Conservation (phyloP, 768 basidiomycete genomes). For the Phlegmacium glaucopus region DNA sequence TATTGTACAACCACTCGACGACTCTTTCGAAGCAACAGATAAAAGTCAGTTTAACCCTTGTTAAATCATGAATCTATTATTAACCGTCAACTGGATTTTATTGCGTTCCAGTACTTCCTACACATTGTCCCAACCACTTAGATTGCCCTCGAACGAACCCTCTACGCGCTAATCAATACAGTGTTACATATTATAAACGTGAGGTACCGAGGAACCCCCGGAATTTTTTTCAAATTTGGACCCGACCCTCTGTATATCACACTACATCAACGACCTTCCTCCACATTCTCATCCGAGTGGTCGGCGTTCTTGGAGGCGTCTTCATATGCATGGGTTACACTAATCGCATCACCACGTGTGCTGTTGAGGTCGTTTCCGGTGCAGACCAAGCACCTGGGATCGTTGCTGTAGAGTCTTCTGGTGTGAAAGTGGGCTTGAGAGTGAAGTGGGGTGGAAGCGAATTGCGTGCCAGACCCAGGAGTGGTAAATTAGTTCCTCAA, state of each 20-base stretch:
- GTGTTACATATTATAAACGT: slow-evolving; percentile 89
- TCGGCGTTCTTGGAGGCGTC: slow-evolving; percentile 92
- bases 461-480: slow-evolving; percentile 51
- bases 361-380: slow-evolving; percentile 64
- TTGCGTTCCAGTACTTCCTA: slow-evolving; percentile 92
- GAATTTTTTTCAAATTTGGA: slow-evolving; percentile 98
- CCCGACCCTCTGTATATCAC: slow-evolving; percentile 86
- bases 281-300: slow-evolving; percentile 79
- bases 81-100: slow-evolving; percentile 57
- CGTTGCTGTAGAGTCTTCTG: slow-evolving; percentile 60
- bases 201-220: slow-evolving; percentile 75
- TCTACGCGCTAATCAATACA: slow-evolving; percentile 81
- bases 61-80: not conserved
- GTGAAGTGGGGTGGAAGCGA: slow-evolving; percentile 68
- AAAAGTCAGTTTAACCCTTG: slow-evolving; percentile 39
- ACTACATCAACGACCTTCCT: slow-evolving; percentile 74
- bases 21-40: slow-evolving; percentile 75
- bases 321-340: slow-evolving; percentile 85
- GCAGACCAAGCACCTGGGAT: slow-evolving; percentile 44
- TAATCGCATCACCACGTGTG: slow-evolving; percentile 58
- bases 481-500: slow-evolving; percentile 48
- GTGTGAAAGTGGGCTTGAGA: slow-evolving; percentile 51
- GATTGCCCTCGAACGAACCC: slow-evolving; percentile 62
- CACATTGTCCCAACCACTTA: slow-evolving; percentile 96
- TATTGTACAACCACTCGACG: slow-evolving; percentile 91